Conservation (phyloP, 441 rosid species). For the Gossypium armourianum region DNA sequence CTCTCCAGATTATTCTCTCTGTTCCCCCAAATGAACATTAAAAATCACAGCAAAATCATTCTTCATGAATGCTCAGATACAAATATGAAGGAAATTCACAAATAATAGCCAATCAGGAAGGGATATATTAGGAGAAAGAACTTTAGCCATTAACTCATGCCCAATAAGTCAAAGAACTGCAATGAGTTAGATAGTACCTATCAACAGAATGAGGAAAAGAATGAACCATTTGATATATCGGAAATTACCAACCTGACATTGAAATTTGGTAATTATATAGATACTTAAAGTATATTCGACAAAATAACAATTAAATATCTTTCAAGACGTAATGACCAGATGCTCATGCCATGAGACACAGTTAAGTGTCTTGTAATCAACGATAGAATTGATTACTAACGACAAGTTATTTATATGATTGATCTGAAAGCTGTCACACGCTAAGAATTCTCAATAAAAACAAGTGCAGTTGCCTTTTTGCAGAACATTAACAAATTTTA, state of each 20-base stretch:
- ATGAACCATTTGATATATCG: conserved; percentile 6
- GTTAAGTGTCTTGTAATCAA: not conserved
- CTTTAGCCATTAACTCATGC: not conserved
- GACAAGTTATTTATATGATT: not conserved
- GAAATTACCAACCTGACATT: not conserved
- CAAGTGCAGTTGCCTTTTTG: not conserved
- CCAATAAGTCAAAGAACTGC: not conserved
- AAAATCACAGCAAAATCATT: conserved; percentile 1
- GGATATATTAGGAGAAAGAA: conserved; percentile 4
- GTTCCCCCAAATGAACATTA: conserved; percentile 2
- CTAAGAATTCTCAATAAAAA: not conserved
- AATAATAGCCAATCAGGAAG: conserved; percentile 12
- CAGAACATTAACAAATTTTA: not conserved
- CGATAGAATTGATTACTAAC: not conserved
- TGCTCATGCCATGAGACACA: not conserved
- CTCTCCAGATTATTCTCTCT: conserved; percentile 1
- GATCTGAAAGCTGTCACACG: not conserved
- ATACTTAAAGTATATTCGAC: not conserved
- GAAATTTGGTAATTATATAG: conserved; percentile 10
- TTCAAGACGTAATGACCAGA: conserved; percentile 4
- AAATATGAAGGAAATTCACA: not conserved
- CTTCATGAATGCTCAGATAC: not conserved
- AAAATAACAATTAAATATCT: not conserved
- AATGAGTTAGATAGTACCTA: not conserved
- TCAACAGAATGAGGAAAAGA: not conserved